Percentiles rank a stretch among this genome's conserved stretches.
phyloP scores from a whole-genome alignment of 176 grass and related monocot genomes.

The Cenchrus fungigraminus region DNA sequence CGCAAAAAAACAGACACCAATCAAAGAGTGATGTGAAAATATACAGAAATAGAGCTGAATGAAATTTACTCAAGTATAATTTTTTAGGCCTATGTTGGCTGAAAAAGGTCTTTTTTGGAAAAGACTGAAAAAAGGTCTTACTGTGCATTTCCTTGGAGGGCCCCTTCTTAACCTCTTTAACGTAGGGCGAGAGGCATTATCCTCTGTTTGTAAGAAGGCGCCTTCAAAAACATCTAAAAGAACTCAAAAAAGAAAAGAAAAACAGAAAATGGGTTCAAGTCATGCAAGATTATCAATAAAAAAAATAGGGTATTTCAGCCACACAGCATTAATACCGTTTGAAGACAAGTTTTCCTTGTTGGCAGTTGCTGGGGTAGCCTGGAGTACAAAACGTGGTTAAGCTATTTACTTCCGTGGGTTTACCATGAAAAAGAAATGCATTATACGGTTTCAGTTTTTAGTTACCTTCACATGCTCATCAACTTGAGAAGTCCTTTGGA shows the following conservation, averaged over 20 bases:
- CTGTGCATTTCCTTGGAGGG: background rate
- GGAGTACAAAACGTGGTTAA: background rate
- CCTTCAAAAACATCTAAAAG: conserved; percentile 40
- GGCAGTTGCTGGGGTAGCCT: background rate
- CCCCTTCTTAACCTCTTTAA: conserved; percentile 56
- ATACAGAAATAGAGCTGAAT: background rate
- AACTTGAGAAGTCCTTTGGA: conserved; percentile 22
- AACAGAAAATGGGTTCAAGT: background rate
- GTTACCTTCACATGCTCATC: conserved; percentile 38
- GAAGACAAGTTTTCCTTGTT: conserved; percentile 24
- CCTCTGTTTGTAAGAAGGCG: conserved; percentile 37
- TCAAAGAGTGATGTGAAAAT: background rate
- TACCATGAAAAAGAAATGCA: background rate
- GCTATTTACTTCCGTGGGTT: conserved; percentile 1
- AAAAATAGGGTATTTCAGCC: background rate
- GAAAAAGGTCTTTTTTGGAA: too few relatives aligned
- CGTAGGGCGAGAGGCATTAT: background rate
- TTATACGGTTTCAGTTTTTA: conserved; percentile 7
- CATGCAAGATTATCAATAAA: background rate
- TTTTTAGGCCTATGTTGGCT: background rate
- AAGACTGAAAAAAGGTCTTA: background rate
- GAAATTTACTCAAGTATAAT: background rate
- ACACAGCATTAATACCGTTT: conserved; percentile 27
- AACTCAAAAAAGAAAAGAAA: too few relatives aligned
- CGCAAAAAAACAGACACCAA: background rate